Evolutionary conservation across 2,329 filamentous ascomycete species (phyloP).

Genomic region (Cordyceps farinosa): DNA sequence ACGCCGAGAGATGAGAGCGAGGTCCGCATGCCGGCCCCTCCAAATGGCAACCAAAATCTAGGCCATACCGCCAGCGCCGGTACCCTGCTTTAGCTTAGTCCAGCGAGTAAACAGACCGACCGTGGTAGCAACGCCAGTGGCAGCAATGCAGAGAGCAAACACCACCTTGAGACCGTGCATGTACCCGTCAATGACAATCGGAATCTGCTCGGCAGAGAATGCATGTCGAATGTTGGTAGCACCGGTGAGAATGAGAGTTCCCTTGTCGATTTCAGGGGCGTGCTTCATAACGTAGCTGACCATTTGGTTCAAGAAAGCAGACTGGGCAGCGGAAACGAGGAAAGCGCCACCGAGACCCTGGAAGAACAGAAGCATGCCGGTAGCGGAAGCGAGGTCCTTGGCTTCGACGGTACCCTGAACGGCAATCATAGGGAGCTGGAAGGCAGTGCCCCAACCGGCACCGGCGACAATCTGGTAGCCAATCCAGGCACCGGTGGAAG

Average conservation of each 20-base stretch:
- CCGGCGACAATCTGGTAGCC: constrained; percentile 52
- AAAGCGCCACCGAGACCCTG: constrained; percentile 50
- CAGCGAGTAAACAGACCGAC: constrained; percentile 35
- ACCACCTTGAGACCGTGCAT: constrained; percentile 61
- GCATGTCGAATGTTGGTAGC: constrained; percentile 53
- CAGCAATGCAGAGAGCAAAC: constrained; percentile 54
- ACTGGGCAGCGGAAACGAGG: constrained; percentile 46
- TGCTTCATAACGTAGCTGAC: constrained; percentile 31
- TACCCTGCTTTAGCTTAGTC: constrained; percentile 35
- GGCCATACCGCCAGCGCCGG: constrained; percentile 29
- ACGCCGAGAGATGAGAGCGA: no score
- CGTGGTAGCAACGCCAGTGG: constrained; percentile 39
- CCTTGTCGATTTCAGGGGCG: constrained; percentile 37
- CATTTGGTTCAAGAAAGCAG: constrained; percentile 45
- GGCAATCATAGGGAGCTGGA: constrained; percentile 50
- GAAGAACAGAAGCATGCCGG: constrained; percentile 47
- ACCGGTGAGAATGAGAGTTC: constrained; percentile 39
- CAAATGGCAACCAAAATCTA: constrained; percentile 18
- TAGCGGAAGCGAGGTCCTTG: constrained; percentile 43
- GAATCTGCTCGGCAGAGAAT: constrained; percentile 47
- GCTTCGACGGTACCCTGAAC: constrained; percentile 40
- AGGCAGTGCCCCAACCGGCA: constrained; percentile 42
- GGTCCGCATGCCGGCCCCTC: no score
- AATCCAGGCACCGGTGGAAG: constrained; percentile 44
- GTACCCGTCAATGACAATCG: constrained; percentile 57